Percentiles rank a stretch among this genome's conserved stretches.
These are phyloP conservation scores for Plasmopara halstedii DNA, from an alignment of 352 stramenopile genomes.

Conservation along the genomic window DNA sequence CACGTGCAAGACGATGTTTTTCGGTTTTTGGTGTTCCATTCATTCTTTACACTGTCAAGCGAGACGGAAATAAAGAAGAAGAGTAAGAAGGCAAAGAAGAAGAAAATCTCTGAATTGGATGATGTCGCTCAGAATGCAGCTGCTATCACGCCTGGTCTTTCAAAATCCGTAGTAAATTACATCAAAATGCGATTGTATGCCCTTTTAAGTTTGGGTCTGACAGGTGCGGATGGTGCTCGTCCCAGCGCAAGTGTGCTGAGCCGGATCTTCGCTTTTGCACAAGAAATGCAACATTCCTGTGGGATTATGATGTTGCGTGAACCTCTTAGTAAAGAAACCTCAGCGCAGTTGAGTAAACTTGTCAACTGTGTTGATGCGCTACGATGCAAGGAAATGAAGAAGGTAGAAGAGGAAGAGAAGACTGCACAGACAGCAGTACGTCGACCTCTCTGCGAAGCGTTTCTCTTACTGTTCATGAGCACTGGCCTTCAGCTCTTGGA, in stretches of 20 bases:
- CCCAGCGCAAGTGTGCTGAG: conserved; percentile 34
- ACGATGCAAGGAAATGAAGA: conserved; percentile 23
- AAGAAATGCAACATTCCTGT: conserved; percentile 27
- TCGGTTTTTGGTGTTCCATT: conserved; percentile 59
- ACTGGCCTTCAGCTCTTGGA: conserved; percentile 68
- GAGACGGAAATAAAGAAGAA: conserved; percentile 35
- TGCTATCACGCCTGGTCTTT: conserved; percentile 36
- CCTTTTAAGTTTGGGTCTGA: conserved; percentile 49
- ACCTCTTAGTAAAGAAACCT: conserved; percentile 30
- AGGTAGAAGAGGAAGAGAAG: not conserved
- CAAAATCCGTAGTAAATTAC: conserved; percentile 32
- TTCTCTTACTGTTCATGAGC: conserved; percentile 71
- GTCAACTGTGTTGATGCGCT: conserved; percentile 28
- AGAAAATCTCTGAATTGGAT: conserved; percentile 9
- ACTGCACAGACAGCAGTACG: conserved; percentile 14
- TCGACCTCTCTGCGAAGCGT: conserved; percentile 48
- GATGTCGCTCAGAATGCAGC: conserved; percentile 17
- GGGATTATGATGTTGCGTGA: conserved; percentile 25
- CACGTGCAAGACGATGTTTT: conserved; percentile 39
- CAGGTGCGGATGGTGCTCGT: conserved; percentile 21
- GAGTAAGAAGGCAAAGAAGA: conserved; percentile 28
- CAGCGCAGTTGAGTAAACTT: conserved; percentile 11
- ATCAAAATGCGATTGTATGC: conserved; percentile 61
- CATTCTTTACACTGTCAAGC: conserved; percentile 40
- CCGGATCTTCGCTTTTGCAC: conserved; percentile 34